phyloP scores from a whole-genome alignment of 169 alveolate genomes.

The Eimeria sp. region DNA sequence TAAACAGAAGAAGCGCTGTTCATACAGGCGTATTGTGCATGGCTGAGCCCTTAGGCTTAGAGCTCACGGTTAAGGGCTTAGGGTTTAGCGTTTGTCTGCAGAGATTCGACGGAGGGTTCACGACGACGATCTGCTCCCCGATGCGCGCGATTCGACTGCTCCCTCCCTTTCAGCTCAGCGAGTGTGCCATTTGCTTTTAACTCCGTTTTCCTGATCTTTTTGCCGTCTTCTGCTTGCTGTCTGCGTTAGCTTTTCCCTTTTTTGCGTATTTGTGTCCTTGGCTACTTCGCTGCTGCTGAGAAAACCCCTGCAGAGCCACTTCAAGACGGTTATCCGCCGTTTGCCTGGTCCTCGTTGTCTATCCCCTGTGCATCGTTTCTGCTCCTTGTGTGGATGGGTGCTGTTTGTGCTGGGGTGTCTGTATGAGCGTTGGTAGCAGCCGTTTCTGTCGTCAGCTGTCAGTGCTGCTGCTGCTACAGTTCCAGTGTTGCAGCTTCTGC shows the following conservation, averaged over 20 bases:
- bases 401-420: neutral
- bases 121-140: slow-evolving; percentile 57
- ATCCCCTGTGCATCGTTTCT: neutral
- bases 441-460: neutral
- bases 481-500: neutral
- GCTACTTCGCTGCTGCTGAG: neutral
- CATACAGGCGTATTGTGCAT: too few species aligned
- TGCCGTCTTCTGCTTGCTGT: neutral
- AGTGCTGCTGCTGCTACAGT: neutral
- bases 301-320: too few species aligned
- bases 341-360: neutral
- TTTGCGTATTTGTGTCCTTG: neutral
- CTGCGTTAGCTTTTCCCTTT: neutral
- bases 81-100: slow-evolving; percentile 56
- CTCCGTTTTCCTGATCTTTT: neutral
- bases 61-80: neutral
- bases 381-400: neutral
- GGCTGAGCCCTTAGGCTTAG: neutral
- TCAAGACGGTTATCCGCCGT: too few species aligned
- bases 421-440: too few species aligned
- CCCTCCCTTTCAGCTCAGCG: slow-evolving; percentile 16
- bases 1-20: too few species aligned
- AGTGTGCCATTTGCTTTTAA: neutral
- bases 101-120: slow-evolving; percentile 67
- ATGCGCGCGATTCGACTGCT: slow-evolving; percentile 45